Base-by-base conservation (phyloP, 164 flowering plant species). In the Stephania japonica region DNA sequence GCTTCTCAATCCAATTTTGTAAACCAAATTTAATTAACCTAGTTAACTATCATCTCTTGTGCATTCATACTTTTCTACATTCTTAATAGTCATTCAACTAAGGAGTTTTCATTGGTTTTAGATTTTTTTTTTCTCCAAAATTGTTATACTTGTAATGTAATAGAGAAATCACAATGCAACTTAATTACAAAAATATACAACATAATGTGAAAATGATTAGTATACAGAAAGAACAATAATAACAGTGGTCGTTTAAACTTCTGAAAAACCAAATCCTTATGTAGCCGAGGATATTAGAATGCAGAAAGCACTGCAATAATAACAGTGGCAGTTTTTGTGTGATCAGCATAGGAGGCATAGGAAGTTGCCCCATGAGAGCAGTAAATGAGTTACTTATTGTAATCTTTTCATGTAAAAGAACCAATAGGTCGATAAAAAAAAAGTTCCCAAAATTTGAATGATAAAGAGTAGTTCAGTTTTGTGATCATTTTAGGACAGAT, bases 211-310 rank as follows among this genome's bases (percentile, higher is more conserved):
- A 32, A 2, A 32, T 32, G 38, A 32, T 32, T 32, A 32, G 38
- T n/a, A n/a, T n/a, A n/a, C n/a, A n/a, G n/a, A n/a, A n/a, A n/a
- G n/a, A n/a, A n/a, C n/a, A n/a, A n/a, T n/a, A n/a, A n/a, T n/a
- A n/a, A n/a, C 67, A 18, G n/a, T 79, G 72, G n/a, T n/a, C n/a
- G n/a, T n/a, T 70, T 87, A 68, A 82, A 66, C 81, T 74, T 80
- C 72, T 75, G 75, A n/a, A 19, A 66, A n/a, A n/a, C n/a, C n/a
- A n/a, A 25, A 56, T 81, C 84, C 76, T 69, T 82, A 71, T 78
- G 81, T 56, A 24, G 14, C 21, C n/a, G 50, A 43, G 67, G 74
- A 62, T n/a, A n/a, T 38, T n/a, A 6, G 42, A 66, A 64, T 19
- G 10, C 42, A 25, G 73, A 69, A n/a, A 49, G 26, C n/a, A n/a